phyloP scores from a whole-genome alignment of 2,329 filamentous ascomycete species.

The Hypoxylon sp. region DNA sequence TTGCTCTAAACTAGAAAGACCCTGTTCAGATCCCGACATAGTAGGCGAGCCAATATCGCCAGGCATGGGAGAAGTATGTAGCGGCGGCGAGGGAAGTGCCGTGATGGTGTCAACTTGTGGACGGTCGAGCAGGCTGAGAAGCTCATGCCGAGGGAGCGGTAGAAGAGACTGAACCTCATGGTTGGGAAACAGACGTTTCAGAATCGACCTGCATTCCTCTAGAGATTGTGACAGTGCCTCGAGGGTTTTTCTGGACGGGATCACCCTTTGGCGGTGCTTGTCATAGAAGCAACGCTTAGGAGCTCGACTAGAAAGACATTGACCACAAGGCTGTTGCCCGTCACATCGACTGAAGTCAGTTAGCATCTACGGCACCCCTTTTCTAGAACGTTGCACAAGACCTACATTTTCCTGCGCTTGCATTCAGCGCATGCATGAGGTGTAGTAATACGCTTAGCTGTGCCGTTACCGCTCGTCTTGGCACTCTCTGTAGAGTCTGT shows the following conservation, averaged over 20 bases:
- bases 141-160: conserved; percentile 70
- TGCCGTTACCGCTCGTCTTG: conserved; percentile 52
- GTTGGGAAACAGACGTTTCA: conserved; percentile 74
- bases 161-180: conserved; percentile 67
- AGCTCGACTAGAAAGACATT: conserved; percentile 85
- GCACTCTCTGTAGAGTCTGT: conserved; percentile 58
- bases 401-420: conserved; percentile 81
- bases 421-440: conserved; percentile 65
- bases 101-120: conserved; percentile 58
- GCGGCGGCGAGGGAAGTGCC: conserved; percentile 67
- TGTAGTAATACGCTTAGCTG: conserved; percentile 55
- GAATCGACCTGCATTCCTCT: conserved; percentile 75
- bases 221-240: conserved; percentile 75
- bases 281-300: conserved; percentile 85
- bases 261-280: conserved; percentile 81
- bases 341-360: conserved; percentile 73
- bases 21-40: conserved; percentile 65
- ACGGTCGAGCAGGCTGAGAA: conserved; percentile 70
- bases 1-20: conserved; percentile 72
- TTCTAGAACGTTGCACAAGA: conserved; percentile 28
- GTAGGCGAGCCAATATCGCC: conserved; percentile 65
- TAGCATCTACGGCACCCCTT: conserved; percentile 43
- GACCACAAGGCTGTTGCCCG: conserved; percentile 84
- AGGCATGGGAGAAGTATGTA: conserved; percentile 65
- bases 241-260: conserved; percentile 80